These are phyloP conservation scores for Sclerotinia subarctica DNA, from an alignment of 2,329 filamentous ascomycete species.

Conservation along the genomic window DNA sequence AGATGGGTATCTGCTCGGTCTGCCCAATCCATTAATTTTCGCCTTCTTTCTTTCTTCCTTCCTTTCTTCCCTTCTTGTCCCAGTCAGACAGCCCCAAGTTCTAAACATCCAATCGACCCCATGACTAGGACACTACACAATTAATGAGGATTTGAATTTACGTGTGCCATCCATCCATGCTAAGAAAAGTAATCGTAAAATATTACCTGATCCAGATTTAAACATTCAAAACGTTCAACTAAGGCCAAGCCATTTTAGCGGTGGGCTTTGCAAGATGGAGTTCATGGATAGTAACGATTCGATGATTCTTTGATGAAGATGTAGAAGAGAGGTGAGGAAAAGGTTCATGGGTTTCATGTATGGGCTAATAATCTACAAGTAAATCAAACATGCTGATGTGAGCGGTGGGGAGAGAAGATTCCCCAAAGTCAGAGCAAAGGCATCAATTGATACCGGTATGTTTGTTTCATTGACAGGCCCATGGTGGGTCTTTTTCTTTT, in stretches of 20 bases:
- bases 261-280: not conserved
- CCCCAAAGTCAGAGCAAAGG: too few species aligned
- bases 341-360: too few species aligned
- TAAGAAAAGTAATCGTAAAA: not conserved
- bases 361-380: too few species aligned
- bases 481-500: not conserved
- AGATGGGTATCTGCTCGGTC: not conserved
- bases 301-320: not conserved
- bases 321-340: not conserved
- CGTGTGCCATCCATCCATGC: not conserved
- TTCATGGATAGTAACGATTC: not conserved
- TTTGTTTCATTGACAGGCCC: not conserved
- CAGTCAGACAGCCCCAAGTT: constrained; percentile 18
- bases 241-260: not conserved
- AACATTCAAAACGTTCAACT: not conserved
- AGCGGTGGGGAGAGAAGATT: not conserved
- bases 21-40: not conserved
- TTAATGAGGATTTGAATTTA: not conserved
- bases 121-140: constrained; percentile 4
- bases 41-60: too few species aligned
- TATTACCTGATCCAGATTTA: not conserved
- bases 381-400: too few species aligned
- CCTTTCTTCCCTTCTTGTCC: not conserved
- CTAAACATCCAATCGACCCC: constrained; percentile 6
- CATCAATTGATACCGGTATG: not conserved